Evolutionary conservation across 2,329 filamentous ascomycete genomes (phyloP), one percentile per base, ranked within the genome.

Genomic region (Aureobasidium melanogenum): DNA sequence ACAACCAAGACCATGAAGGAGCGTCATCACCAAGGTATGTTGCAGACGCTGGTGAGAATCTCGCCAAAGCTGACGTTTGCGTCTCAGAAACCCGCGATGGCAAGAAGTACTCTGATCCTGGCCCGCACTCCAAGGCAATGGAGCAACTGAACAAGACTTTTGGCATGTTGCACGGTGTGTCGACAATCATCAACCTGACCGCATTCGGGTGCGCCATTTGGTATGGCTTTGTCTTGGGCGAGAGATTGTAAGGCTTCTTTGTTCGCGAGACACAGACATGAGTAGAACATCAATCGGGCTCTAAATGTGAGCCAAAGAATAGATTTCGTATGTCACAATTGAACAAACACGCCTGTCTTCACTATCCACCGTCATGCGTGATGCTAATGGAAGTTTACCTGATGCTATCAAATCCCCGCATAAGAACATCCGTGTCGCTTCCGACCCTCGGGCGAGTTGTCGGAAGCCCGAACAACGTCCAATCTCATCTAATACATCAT

Each of bases 101-200:
- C 60, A 97, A 96, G 81, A 89, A 88, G 72, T 89, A 86, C 74
- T 89, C 88, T 69, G 91, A 96, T 65, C 77, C 83, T 57, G 82
- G 86, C 0, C 89, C 91, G 41, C 89, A 96, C 69, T 94, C 88
- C 5, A 80, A 86, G 67, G 89, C 93, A 77, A 97, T 97, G 92
- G 74, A 84, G 67, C 80, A 79, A 9, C 74, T 96, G 68, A 96
- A 93, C 79, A 88, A 85, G 76, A 80, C 79, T 65, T 97, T 97
- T 73, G 84, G 83, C 17, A 83, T 82, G 64, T 74, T 96, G 62
- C 94, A 99, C 74, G 90, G 92, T 6, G 76, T 89, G 51, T 96
- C 90, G 8, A 88, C 88, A 30, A 73, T 95, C 63, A 73, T 95
- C 22, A 97, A 97, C 72, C 71, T 97, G 63, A 74, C 82, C 1